Evolutionary conservation across 2,329 filamentous ascomycete species (phyloP), one percentile per base, ranked within the genome.

Genomic region (Epichloe festucae): DNA sequence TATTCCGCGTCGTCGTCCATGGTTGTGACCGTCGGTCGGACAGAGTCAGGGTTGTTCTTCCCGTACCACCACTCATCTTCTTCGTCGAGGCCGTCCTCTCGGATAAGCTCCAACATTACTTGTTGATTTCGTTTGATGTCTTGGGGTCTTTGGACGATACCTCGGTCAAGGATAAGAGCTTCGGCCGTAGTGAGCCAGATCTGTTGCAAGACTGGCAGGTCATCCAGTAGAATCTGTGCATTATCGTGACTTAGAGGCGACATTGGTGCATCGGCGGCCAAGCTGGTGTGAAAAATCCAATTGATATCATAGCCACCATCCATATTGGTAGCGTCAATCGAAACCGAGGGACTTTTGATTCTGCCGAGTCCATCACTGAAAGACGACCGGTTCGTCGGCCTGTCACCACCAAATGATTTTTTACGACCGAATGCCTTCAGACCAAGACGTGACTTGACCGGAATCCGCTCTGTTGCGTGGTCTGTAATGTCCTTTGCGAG

Each of bases 41-140:
- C 70, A n/a, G 75, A 77, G 35, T 76, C 75, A n/a, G 75, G 72
- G 2, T 73, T 71, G 36, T 65, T 67, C 49, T 71, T 72, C 45
- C 78, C 77, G 57, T 81, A 81, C 69, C 75, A 74, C 78, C 80
- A 84, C 56, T 82, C 75, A 55, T 84, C 80, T 61, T 81, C 74
- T 51, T 79, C 75, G 19, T 74, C 74, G 19, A 75, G 65, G 17
- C 76, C 78, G 51, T 82, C 77, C 54, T 83, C 79, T 47, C 75
- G 73, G 56, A 84, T 83, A n/a, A 84, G 67, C 54, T 83, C 78
- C 51, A 82, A 65, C 66, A 84, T 73, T 23, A 84, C 75, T 55
- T 79, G 73, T 12, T 75, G 76, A 52, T 83, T 83, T 41, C 80
- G 73, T 60, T 80, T 81, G 57, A 84, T 84, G 54, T 83, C 77